Evolutionary conservation across 2,329 filamentous ascomycete genomes (phyloP), one percentile per base, ranked within the genome.

Genomic region (Colletotrichum lini): DNA sequence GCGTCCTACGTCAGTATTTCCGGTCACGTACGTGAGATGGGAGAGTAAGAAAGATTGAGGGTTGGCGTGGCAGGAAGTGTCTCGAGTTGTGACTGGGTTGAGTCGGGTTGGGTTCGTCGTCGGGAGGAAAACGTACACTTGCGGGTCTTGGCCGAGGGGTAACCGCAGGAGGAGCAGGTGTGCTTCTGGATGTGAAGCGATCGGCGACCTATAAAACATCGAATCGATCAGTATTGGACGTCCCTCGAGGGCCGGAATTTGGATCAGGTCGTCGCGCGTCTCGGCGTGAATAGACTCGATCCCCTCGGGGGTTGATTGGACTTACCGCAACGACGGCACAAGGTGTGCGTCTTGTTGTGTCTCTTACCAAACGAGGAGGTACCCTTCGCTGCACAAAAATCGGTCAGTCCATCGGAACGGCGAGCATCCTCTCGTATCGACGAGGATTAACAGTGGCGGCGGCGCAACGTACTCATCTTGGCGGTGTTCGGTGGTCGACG

Each of bases 141-240:
- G 86, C 96, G 92, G 86, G 90, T 95, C 92, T 97, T 98, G 86
- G 96, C 96, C 84, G 95, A 89, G 84, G 96, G 96, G 89, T 98
- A 99, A 85, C 95, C 96, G 91, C 96, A 99, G 77, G 88, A 88
- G 80, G 96, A 86, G 90, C 96, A 99, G 84, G 95, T 97, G 88
- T 98, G 93, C 94, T 99, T 99, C 91, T 99, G 96, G 89, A 98
- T 92, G 93, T 99, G 96, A 87, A 98, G 92, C 82, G 96, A 98
- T 84, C 96, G 95, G 85, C 94, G 93, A 88, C 96, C 95, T 97
- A 80, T 67, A 76, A 71, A 49, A 73, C 74, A 70, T 70, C 2
- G 9, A 47, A 40, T 57, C 13, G 38, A 65, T 65, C 53, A 70
- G 68, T 30, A 6, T 52, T 44, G 59, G 21, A 42, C 26, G 35